These are phyloP conservation scores for Starmerella sirachaensis DNA, from an alignment of 805 yeast genomes.

Conservation along the genomic window DNA sequence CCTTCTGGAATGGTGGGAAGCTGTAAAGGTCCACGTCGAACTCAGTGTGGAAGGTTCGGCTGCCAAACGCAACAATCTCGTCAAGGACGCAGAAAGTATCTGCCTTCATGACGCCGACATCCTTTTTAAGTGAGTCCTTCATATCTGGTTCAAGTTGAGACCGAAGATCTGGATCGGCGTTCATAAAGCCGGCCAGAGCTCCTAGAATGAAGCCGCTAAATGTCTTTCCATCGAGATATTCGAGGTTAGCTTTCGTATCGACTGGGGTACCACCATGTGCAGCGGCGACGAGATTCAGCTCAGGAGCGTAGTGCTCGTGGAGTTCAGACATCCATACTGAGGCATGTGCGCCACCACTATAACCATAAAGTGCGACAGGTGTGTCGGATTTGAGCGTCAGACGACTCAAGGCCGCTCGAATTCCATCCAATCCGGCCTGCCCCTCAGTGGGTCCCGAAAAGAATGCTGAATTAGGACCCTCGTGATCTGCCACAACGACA, in stretches of 20 bases:
- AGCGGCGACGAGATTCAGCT: slow-evolving; percentile 21
- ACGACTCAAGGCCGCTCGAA: slow-evolving; percentile 1
- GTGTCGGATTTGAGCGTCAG: neutral
- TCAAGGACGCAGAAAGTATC: slow-evolving; percentile 1
- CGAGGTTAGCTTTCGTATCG: slow-evolving; percentile 16
- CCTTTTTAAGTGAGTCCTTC: neutral
- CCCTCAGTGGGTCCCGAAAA: slow-evolving; percentile 24
- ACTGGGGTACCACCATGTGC: slow-evolving; percentile 16
- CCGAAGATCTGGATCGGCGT: slow-evolving; percentile 15
- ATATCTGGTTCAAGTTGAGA: slow-evolving; percentile 4
- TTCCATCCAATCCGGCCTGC: slow-evolving; percentile 10
- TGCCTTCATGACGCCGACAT: neutral
- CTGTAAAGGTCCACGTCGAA: slow-evolving; percentile 4
- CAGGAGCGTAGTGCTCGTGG: slow-evolving; percentile 24
- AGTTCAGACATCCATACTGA: slow-evolving; percentile 26
- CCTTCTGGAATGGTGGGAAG: neutral
- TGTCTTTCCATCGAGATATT: slow-evolving; percentile 12
- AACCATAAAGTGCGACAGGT: slow-evolving; percentile 1
- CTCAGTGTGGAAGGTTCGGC: slow-evolving; percentile 3
- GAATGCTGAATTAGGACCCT: slow-evolving; percentile 25
- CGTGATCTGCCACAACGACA: slow-evolving; percentile 23
- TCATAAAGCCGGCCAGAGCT: slow-evolving; percentile 20
- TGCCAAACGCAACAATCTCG: neutral
- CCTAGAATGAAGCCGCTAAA: slow-evolving; percentile 22
- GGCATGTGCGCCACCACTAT: slow-evolving; percentile 16